Base-by-base conservation (phyloP, 177 flowering plant genomes). In the Telopea speciosissima region DNA sequence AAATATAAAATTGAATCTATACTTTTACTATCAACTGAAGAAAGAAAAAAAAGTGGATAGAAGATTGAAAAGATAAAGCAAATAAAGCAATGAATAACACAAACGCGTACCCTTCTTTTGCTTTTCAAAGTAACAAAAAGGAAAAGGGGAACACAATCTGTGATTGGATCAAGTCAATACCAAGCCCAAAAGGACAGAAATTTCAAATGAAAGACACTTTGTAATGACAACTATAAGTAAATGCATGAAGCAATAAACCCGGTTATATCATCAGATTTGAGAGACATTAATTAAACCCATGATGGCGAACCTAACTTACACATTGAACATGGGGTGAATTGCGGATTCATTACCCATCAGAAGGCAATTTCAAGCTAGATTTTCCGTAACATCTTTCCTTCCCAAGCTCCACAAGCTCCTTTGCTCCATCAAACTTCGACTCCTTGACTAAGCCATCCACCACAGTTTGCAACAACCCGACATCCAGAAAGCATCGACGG, bases 401-500 rank as follows among this genome's bases (percentile, higher is more conserved):
- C 13, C 42, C 75, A 25, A 79, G 68, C 70, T 71, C 72, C 61
- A 73, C 72, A 71, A 79, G 74, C 49, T 64, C 68, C 65, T 70
- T 63, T 0, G 77, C 79, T n/a, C 59, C 73, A 60, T 73, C 67
- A 49, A 58, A 44, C 68, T 64, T 70, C 3, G 73, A 79, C 19
- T 65, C 77, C 28, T 58, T 68, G 17, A 72, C 71, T 75, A 74
- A 67, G 13, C 68, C 73, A 67, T 79, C 78, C 1, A 89, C 79
- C 66, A 84, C 86, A 42, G 14, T 62, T 77, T 84, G 80, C 59
- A 87, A 1, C 23, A 76, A 5, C 14, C 45, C 73, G 9, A 44
- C 70, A 64, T 70, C 75, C 44, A 80, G 44, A 26, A 24, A 24
- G 24, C 71, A 49, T 62, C 65, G 65, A 24, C 19, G 28, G 13